Conservation (phyloP, 306 rosid species). For the Begonia fuchsioides region DNA sequence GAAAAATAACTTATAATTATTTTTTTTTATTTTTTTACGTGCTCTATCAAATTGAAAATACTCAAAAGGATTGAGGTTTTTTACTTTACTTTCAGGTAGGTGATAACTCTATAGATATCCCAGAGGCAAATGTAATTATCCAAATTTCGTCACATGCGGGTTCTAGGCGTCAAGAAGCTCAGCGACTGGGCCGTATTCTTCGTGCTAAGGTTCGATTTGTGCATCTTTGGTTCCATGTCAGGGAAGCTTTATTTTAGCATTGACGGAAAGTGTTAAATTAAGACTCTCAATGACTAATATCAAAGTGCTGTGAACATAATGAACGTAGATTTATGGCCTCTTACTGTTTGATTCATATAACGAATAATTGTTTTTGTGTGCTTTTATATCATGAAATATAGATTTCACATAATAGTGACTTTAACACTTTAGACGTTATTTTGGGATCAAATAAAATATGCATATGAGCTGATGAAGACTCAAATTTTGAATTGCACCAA, state of each 20-base stretch:
- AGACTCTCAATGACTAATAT: too few relatives aligned
- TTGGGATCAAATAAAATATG: neutral
- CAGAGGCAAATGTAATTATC: constrained; percentile 94
- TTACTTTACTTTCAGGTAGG: constrained; percentile 58
- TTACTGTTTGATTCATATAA: too few relatives aligned
- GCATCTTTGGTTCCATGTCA: neutral
- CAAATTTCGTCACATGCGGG: constrained; percentile 99
- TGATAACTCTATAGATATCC: constrained; percentile 92
- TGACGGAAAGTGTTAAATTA: too few relatives aligned
- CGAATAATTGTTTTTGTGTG: too few relatives aligned
- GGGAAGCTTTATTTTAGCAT: too few relatives aligned
- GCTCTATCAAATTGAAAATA: too few relatives aligned
- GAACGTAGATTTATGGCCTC: too few relatives aligned
- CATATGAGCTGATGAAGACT: constrained; percentile 1
- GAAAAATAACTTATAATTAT: too few relatives aligned
- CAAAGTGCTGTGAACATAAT: too few relatives aligned
- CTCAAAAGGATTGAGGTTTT: constrained; percentile 4
- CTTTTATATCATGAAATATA: too few relatives aligned
- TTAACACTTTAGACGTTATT: neutral
- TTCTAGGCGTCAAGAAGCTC: constrained; percentile 99
- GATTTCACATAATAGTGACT: too few relatives aligned
- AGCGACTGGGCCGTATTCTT: constrained; percentile 97
- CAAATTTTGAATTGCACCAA: constrained; percentile 15
- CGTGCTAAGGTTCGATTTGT: constrained; percentile 73
- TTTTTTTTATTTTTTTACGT: too few relatives aligned